A percentile compares a stretch with the other conserved stretches of the same genome.
These are phyloP conservation scores for Brassica incana DNA, from an alignment of 345 rosid species.

Conservation along the genomic window DNA sequence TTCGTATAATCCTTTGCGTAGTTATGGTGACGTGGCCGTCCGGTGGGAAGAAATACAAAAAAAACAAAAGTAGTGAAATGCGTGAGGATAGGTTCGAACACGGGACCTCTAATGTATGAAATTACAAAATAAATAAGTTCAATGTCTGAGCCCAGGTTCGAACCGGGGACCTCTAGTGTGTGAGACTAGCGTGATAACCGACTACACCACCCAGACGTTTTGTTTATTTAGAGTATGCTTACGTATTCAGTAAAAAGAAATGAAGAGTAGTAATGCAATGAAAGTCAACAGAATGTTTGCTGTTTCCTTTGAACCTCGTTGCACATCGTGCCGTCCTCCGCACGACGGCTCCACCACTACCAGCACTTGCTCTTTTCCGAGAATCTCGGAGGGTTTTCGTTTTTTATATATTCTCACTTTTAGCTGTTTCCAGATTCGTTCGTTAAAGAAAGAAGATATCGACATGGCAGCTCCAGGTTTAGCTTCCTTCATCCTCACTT, in stretches of 20 bases:
- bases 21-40: background rate
- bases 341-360: conserved; percentile 34
- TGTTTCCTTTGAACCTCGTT: conserved; percentile 23
- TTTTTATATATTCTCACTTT: background rate
- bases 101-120: no score
- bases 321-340: conserved; percentile 35
- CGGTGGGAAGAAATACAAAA: background rate
- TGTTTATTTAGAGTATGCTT: background rate
- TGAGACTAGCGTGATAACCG: conserved; percentile 75
- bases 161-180: conserved; percentile 82
- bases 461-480: conserved; percentile 36
- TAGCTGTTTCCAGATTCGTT: conserved; percentile 33
- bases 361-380: background rate
- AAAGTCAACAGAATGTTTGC: conserved; percentile 28
- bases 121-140: no score
- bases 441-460: conserved; percentile 28
- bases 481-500: background rate
- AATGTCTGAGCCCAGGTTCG: conserved; percentile 71
- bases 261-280: background rate
- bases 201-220: conserved; percentile 46
- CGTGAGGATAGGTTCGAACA: no score
- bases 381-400: conserved; percentile 8
- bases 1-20: no score
- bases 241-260: background rate
- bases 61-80: no score